A percentile compares a stretch with the other conserved stretches of the same genome.
These are phyloP conservation scores for Areca catechu DNA, from an alignment of 176 grass and related monocot genomes.

Conservation along the genomic window DNA sequence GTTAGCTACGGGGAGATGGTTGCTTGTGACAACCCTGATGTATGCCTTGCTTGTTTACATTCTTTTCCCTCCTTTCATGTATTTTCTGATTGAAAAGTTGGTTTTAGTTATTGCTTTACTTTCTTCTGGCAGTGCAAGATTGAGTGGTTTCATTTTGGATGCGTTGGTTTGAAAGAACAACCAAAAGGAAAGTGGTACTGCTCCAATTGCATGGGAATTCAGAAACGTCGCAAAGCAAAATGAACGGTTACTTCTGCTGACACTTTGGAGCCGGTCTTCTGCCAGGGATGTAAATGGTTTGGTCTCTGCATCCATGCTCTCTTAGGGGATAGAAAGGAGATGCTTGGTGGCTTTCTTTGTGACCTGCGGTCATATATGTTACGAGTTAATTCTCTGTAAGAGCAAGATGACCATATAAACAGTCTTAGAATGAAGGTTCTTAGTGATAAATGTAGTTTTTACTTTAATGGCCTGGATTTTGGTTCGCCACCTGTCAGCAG, in stretches of 20 bases:
- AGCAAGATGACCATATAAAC: too few species aligned
- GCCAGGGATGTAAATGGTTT: too few species aligned
- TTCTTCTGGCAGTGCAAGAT: constrained; percentile 79
- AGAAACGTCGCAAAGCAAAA: constrained; percentile 76
- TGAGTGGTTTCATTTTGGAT: constrained; percentile 95
- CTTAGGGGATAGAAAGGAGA: too few species aligned
- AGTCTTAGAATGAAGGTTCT: too few species aligned
- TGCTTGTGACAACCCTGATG: constrained; percentile 74
- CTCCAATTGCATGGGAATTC: constrained; percentile 47
- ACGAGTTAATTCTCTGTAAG: too few species aligned
- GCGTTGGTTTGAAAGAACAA: constrained; percentile 85
- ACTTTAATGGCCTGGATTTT: too few species aligned
- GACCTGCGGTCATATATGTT: too few species aligned
- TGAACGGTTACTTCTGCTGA: constrained; percentile 17
- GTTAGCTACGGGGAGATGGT: constrained; percentile 95
- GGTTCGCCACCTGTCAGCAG: too few species aligned
- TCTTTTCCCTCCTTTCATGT: neutral
- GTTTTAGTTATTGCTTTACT: neutral
- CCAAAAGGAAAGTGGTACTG: constrained; percentile 98
- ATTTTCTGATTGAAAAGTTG: neutral
- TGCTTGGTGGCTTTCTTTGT: too few species aligned
- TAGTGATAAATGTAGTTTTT: too few species aligned
- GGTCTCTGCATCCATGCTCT: too few species aligned
- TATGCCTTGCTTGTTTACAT: constrained; percentile 12
- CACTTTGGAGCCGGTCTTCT: too few species aligned